Evolutionary conservation across 1,139 yeast genomes (phyloP).

Genomic region (Sugiyamaella neomexicana): DNA sequence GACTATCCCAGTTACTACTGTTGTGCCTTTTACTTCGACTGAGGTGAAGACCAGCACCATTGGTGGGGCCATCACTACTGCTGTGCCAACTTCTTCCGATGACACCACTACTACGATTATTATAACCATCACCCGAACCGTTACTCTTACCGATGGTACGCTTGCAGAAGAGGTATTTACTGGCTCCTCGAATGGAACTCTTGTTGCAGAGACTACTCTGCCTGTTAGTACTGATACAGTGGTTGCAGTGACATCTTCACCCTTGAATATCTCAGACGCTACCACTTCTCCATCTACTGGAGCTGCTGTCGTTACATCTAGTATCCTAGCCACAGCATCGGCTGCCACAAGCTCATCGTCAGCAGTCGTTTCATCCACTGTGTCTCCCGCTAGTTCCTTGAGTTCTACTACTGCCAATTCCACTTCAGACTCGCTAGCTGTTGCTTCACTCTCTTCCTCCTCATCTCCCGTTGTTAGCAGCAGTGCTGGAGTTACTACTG

Average conservation of each 20-base stretch:
- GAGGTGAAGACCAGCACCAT: constrained; percentile 12
- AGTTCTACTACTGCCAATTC: constrained; percentile 3
- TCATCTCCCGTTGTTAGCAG: neutral
- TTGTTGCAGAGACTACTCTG: constrained; percentile 10
- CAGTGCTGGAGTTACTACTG: constrained; percentile 15
- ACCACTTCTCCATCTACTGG: neutral
- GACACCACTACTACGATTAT: constrained; percentile 20
- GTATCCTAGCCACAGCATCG: neutral
- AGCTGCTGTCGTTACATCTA: neutral
- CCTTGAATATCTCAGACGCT: constrained; percentile 1
- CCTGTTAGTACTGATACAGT: constrained; percentile 5
- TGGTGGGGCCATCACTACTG: constrained; percentile 16
- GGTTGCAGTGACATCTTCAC: neutral
- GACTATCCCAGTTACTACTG: constrained; percentile 22
- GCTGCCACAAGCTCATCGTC: constrained; percentile 3
- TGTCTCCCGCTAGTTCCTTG: constrained; percentile 9
- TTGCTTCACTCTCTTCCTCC: constrained; percentile 10
- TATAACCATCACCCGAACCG: constrained; percentile 25
- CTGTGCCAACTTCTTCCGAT: constrained; percentile 11
- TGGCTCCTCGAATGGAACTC: constrained; percentile 16
- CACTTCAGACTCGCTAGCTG: constrained; percentile 16
- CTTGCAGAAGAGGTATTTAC: constrained; percentile 34
- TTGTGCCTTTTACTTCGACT: constrained; percentile 19
- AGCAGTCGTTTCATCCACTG: neutral
- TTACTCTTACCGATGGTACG: constrained; percentile 29